Conservation (phyloP, 345 rosid species). For the Boechera retrofracta region DNA sequence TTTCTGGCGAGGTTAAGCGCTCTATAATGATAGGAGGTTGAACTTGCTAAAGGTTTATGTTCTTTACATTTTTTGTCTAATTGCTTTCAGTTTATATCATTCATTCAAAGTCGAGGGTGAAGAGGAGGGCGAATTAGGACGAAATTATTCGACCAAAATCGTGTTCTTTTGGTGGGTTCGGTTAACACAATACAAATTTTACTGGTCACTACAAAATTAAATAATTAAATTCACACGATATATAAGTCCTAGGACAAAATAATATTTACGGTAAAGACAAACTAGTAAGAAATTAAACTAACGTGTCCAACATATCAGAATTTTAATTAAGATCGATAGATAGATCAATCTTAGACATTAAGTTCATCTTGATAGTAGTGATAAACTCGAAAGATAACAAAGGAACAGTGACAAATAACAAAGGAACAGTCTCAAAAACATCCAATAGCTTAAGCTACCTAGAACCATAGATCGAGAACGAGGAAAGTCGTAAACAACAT, state of each 20-base stretch:
- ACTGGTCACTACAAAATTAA: neutral
- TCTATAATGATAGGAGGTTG: neutral
- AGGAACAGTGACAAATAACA: conserved; percentile 24
- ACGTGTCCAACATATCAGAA: conserved; percentile 14
- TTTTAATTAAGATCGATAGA: conserved; percentile 1
- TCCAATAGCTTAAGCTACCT: conserved; percentile 22
- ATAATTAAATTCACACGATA: neutral
- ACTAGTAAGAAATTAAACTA: neutral
- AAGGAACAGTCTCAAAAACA: conserved; percentile 36
- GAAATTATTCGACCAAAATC: conserved; percentile 3
- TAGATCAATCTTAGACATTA: conserved; percentile 15
- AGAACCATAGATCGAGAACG: conserved; percentile 17
- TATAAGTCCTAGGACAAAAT: neutral
- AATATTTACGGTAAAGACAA: neutral
- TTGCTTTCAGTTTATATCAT: neutral
- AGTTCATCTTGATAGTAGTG: conserved; percentile 4
- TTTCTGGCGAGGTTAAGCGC: neutral
- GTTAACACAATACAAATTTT: neutral
- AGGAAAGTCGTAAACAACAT: conserved; percentile 15
- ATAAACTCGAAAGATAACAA: conserved; percentile 23
- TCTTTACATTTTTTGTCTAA: neutral
- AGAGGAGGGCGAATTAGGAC: neutral
- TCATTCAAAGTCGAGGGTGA: neutral
- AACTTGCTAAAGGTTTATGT: no score
- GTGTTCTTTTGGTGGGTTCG: neutral